Evolutionary conservation across 257 asterid species (phyloP).

Genomic region (Fraxinus pennsylvanica): DNA sequence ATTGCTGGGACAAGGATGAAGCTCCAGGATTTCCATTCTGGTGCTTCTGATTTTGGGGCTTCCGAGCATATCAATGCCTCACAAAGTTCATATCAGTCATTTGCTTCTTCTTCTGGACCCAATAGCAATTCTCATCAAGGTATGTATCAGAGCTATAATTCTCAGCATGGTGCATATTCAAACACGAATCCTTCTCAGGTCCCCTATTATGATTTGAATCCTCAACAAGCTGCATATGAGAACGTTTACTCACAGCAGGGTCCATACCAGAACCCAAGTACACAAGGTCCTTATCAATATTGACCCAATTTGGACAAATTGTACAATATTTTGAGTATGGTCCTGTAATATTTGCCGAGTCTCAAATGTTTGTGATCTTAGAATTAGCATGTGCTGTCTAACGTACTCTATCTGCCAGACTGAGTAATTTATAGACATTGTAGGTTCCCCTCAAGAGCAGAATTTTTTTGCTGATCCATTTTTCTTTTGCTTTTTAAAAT

Average conservation of each 20-base stretch:
- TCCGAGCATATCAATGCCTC: conserved; percentile 42
- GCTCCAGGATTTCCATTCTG: conserved; percentile 43
- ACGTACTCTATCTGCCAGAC: neutral
- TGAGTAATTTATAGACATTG: too few species aligned
- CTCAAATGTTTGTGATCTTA: neutral
- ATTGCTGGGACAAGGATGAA: conserved; percentile 44
- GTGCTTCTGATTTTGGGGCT: conserved; percentile 39
- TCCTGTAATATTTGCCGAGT: conserved; percentile 7
- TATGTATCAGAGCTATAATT: too few species aligned
- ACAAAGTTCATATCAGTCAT: conserved; percentile 37
- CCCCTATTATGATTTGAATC: conserved; percentile 29
- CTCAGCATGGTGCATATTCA: too few species aligned
- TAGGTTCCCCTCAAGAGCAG: too few species aligned
- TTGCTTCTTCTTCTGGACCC: conserved; percentile 40
- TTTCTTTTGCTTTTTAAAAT: too few species aligned
- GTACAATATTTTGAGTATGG: conserved; percentile 30
- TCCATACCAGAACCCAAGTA: conserved; percentile 40
- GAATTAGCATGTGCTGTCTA: neutral
- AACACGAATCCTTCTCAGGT: too few species aligned
- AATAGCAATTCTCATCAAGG: conserved; percentile 31
- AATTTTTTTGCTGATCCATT: too few species aligned
- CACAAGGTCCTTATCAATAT: conserved; percentile 54
- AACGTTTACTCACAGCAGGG: conserved; percentile 34
- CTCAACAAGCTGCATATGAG: conserved; percentile 41
- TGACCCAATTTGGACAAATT: conserved; percentile 35